A percentile compares a stretch with the other conserved stretches of the same genome.
phyloP scores from a whole-genome alignment of 1,284 basidiomycete genomes.

The Golubevia sp. region DNA sequence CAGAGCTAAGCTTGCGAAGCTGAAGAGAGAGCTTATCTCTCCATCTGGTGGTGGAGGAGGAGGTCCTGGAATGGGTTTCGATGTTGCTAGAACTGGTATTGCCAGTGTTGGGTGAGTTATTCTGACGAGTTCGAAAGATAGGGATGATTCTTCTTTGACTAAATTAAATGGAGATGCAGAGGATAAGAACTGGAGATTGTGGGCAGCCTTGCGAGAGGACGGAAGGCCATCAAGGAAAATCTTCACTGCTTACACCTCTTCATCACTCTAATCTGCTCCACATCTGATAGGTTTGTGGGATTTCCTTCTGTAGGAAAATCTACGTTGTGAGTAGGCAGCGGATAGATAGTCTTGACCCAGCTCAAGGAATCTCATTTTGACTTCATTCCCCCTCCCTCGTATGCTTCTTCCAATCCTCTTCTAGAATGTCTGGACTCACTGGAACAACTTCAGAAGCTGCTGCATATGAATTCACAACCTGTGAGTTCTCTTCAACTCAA shows the following conservation, averaged over 20 bases:
- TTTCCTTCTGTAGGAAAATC: constrained; percentile 71
- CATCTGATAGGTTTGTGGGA: constrained; percentile 35
- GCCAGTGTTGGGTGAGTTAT: constrained; percentile 84
- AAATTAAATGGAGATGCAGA: too few relatives aligned
- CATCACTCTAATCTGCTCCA: too few relatives aligned
- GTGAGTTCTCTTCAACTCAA: constrained; percentile 14
- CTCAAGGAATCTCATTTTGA: too few relatives aligned
- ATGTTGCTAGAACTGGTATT: constrained; percentile 93
- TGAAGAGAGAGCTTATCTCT: constrained; percentile 88
- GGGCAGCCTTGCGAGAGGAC: too few relatives aligned
- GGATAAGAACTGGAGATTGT: too few relatives aligned
- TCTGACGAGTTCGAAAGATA: too few relatives aligned
- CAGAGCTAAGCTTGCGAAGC: constrained; percentile 97
- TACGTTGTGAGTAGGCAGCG: constrained; percentile 64
- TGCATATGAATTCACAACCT: constrained; percentile 92
- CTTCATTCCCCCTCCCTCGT: background rate
- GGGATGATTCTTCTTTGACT: too few relatives aligned
- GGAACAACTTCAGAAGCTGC: constrained; percentile 98
- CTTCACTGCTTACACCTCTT: too few relatives aligned
- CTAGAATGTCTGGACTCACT: constrained; percentile 93
- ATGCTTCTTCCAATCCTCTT: constrained; percentile 10
- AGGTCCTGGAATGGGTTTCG: constrained; percentile 74
- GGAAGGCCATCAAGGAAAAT: too few relatives aligned
- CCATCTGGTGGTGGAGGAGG: constrained; percentile 79
- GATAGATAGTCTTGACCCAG: background rate